These are phyloP conservation scores for Penicillium ucsense DNA, from an alignment of 495 filamentous ascomycete genomes.

Conservation along the genomic window DNA sequence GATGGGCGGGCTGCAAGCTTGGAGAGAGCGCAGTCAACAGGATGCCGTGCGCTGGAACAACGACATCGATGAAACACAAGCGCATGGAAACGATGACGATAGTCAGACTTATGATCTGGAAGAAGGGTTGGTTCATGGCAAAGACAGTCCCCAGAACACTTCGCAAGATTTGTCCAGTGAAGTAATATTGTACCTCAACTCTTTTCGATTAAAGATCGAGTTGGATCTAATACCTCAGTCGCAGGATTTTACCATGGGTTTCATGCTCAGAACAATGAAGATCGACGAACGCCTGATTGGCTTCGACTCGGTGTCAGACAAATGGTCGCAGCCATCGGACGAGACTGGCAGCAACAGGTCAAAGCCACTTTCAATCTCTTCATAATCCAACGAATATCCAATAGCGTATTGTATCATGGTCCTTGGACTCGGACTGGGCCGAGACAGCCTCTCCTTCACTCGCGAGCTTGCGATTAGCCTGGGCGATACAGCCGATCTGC, in stretches of 20 bases:
- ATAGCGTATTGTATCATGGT: no score
- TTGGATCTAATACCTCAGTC: not conserved
- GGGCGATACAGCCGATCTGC: no score
- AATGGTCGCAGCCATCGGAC: constrained; percentile 37
- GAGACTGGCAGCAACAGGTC: not conserved
- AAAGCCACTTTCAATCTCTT: no score
- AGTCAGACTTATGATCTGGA: constrained; percentile 14
- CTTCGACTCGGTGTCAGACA: constrained; percentile 44
- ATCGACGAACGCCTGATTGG: constrained; percentile 56
- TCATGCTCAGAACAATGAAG: constrained; percentile 60
- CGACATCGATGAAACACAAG: constrained; percentile 15
- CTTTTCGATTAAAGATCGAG: not conserved
- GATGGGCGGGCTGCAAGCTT: constrained; percentile 50
- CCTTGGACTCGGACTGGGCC: no score
- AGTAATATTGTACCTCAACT: constrained; percentile 9
- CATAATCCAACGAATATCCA: no score
- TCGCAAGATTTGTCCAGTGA: constrained; percentile 28
- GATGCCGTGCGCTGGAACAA: constrained; percentile 23
- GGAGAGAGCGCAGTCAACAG: constrained; percentile 38
- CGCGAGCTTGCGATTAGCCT: no score
- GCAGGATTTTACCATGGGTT: constrained; percentile 59
- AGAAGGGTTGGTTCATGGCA: constrained; percentile 11
- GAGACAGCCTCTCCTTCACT: no score
- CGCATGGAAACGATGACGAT: constrained; percentile 19
- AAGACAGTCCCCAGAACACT: constrained; percentile 4